Evolutionary conservation across 1,284 basidiomycete species (phyloP), one percentile per base, ranked within the genome.

Genomic region (Papiliotrema terrestris): DNA sequence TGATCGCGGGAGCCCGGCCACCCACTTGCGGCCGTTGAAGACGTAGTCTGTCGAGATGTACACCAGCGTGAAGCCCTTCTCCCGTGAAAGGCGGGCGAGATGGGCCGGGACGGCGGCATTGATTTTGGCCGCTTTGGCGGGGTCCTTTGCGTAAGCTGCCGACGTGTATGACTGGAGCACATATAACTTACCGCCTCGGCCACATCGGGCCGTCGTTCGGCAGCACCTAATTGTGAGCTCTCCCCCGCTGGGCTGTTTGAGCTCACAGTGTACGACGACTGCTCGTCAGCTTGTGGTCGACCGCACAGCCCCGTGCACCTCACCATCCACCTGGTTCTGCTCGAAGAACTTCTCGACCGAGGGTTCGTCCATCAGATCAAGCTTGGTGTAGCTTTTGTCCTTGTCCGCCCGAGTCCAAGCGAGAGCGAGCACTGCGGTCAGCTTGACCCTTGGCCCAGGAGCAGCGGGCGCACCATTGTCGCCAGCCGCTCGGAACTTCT

Each of bases 11-110:
- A 35, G 9, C n/a, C 11, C n/a, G 41, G 14, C 20, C 8, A 43
- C 71, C 51, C 51, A 75, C 72, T 67, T 66, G 19, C 61, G 57
- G 13, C 74, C 74, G 46, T 74, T 65, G 61, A 76, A 76, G 32
- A 74, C 74, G 56, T 77, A 78, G 57, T 78, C 77, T 13, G 77
- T 78, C 2, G 78, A 80, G 51, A 81, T 78, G 70, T 80, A 79
- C 53, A 81, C 66, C 32, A 81, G 59, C n/a, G 60, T 60, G 63
- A 77, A 76, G 35, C 61, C 66, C 45, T 68, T 50, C 51, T 66
- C 53, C 23, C 51, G 55, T 0, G 73, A 61, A 5, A 78, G 58
- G 17, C 55, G 51, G 9, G 74, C 77, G 23, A 81, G 68, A 53
- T 67, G 66, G 15, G 67, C 69, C 0, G 80, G 78, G 1, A 78